phyloP scores from a whole-genome alignment of 1,284 basidiomycete species.

The Rhodofomes roseus region DNA sequence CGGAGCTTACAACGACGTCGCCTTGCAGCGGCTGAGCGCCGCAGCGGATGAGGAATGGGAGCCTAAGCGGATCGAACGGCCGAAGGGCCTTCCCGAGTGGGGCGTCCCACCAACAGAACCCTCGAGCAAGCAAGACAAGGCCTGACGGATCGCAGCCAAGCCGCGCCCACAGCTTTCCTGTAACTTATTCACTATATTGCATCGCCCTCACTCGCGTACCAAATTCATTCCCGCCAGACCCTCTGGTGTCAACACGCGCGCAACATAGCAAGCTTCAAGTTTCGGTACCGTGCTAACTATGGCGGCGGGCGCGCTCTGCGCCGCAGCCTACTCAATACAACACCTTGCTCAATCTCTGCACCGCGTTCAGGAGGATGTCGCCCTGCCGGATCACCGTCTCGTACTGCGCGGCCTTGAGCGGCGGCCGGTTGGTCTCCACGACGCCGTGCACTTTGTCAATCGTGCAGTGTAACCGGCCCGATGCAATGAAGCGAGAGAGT shows the following conservation, averaged over 20 bases:
- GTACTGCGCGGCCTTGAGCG: slow-evolving; percentile 86
- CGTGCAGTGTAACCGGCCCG: slow-evolving; percentile 83
- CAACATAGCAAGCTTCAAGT: background rate
- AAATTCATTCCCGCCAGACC: background rate
- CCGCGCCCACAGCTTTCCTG: background rate
- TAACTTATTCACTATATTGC: background rate
- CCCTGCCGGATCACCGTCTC: slow-evolving; percentile 87
- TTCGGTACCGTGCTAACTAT: background rate
- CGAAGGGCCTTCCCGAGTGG: slow-evolving; percentile 85
- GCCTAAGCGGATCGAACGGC: slow-evolving; percentile 79
- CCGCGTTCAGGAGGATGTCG: slow-evolving; percentile 81
- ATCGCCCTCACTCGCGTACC: background rate
- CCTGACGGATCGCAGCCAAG: background rate
- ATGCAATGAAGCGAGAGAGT: slow-evolving; percentile 89
- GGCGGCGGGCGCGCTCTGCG: background rate
- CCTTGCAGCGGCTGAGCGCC: slow-evolving; percentile 59
- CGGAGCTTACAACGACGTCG: background rate
- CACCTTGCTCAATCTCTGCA: slow-evolving; percentile 74
- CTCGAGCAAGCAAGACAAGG: slow-evolving; percentile 16
- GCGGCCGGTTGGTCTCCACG: slow-evolving; percentile 91
- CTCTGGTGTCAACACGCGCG: background rate
- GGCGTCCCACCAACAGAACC: slow-evolving; percentile 71
- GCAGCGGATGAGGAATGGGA: slow-evolving; percentile 77
- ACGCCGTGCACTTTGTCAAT: slow-evolving; percentile 95
- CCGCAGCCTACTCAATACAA: slow-evolving; percentile 47